Evolutionary conservation across 1,284 basidiomycete genomes (phyloP).

Genomic region (Leccinum variabile): DNA sequence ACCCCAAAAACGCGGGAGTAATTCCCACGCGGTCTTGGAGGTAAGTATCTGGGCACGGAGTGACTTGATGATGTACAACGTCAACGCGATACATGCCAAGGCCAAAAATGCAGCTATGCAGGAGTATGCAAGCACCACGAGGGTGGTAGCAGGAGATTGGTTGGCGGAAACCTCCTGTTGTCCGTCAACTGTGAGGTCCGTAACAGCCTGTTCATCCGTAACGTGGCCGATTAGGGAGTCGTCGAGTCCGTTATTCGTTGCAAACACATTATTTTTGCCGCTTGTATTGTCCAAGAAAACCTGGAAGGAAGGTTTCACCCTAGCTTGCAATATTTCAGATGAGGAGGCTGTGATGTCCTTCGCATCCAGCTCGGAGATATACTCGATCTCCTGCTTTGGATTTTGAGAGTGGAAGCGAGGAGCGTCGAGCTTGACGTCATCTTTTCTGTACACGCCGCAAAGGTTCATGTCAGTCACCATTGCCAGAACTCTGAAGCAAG

Average conservation of each 20-base stretch:
- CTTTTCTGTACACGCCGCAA: slow-evolving; percentile 17
- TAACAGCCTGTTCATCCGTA: not conserved
- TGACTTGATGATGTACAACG: slow-evolving; percentile 38
- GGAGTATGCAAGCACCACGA: slow-evolving; percentile 39
- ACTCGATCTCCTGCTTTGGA: slow-evolving; percentile 12
- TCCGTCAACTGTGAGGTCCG: not conserved
- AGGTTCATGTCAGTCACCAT: slow-evolving; percentile 12
- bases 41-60: slow-evolving; percentile 34
- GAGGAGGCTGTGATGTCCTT: slow-evolving; percentile 11
- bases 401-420: slow-evolving; percentile 16
- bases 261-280: not conserved
- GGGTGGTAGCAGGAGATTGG: slow-evolving; percentile 8
- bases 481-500: slow-evolving; percentile 3
- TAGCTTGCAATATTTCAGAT: slow-evolving; percentile 4
- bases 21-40: slow-evolving; percentile 35
- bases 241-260: not conserved
- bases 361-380: slow-evolving; percentile 6
- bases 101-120: slow-evolving; percentile 40
- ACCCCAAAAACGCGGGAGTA: slow-evolving; percentile 38
- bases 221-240: not conserved
- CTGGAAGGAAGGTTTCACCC: not conserved
- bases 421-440: slow-evolving; percentile 16
- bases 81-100: slow-evolving; percentile 37
- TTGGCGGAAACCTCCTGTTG: not conserved
- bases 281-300: not conserved